These are phyloP conservation scores for Magnolia officinalis DNA, from an alignment of 164 flowering plant genomes.

Conservation along the genomic window DNA sequence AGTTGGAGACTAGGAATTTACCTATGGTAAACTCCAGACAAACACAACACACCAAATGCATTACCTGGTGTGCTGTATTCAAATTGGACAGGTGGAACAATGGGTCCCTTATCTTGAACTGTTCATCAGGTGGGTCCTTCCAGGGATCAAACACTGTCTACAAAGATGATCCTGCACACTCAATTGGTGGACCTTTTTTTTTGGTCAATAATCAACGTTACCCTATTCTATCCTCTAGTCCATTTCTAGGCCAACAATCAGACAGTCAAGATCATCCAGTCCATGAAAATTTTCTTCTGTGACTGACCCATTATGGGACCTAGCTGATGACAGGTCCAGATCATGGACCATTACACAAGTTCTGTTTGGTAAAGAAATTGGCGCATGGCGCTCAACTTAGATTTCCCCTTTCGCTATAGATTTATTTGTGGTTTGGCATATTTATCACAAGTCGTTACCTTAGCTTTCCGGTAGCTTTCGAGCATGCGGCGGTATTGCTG, in stretches of 20 bases:
- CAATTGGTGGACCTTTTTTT: not conserved
- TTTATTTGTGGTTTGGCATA: too few species aligned
- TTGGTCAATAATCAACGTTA: not conserved
- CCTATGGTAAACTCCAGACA: not conserved
- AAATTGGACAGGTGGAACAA: not conserved
- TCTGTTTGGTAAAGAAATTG: too few species aligned
- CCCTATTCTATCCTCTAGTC: not conserved
- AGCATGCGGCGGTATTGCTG: conserved; percentile 84
- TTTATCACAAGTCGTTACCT: conserved; percentile 36
- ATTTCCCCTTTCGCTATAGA: not conserved
- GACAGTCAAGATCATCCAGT: not conserved
- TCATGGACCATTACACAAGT: not conserved
- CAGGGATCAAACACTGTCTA: not conserved
- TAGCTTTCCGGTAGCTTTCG: conserved; percentile 61
- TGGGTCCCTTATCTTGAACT: not conserved
- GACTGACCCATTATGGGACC: too few species aligned
- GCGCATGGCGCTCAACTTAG: not conserved
- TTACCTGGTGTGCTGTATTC: not conserved
- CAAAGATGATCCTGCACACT: not conserved
- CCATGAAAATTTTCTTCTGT: not conserved
- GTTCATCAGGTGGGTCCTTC: not conserved
- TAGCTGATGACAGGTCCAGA: not conserved
- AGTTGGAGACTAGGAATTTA: not conserved
- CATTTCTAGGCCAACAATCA: not conserved
- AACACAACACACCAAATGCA: not conserved